Conservation (phyloP, 495 filamentous ascomycete species). For the Penicillium nucicola region DNA sequence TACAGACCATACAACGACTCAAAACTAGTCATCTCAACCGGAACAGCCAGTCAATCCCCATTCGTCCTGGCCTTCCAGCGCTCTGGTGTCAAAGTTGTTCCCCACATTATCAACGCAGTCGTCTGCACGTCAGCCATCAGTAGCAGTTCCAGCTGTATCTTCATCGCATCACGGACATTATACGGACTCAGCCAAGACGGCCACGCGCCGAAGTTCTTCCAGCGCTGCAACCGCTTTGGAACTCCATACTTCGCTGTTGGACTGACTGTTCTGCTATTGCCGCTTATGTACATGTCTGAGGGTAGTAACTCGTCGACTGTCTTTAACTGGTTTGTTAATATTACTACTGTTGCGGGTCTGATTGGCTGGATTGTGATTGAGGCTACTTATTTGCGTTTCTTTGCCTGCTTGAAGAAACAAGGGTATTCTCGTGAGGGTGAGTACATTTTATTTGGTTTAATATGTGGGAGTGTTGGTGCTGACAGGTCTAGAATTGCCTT, state of each 20-base stretch:
- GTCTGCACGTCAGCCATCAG: slow-evolving; percentile 37
- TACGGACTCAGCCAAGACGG: slow-evolving; percentile 29
- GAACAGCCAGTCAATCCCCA: slow-evolving; percentile 38
- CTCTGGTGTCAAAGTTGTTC: slow-evolving; percentile 28
- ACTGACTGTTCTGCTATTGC: slow-evolving; percentile 42
- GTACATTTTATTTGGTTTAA: background rate
- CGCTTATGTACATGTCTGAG: slow-evolving; percentile 52
- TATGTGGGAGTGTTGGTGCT: background rate
- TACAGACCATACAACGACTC: slow-evolving; percentile 37
- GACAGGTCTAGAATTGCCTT: background rate
- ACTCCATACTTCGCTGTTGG: slow-evolving; percentile 51
- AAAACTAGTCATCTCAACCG: slow-evolving; percentile 36
- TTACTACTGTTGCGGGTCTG: slow-evolving; percentile 47
- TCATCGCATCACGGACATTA: slow-evolving; percentile 38
- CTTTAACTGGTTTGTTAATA: slow-evolving; percentile 53
- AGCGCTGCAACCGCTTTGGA: slow-evolving; percentile 52
- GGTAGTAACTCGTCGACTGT: slow-evolving; percentile 46
- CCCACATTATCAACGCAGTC: slow-evolving; percentile 49
- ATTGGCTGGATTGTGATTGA: slow-evolving; percentile 51
- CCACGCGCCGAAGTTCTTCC: slow-evolving; percentile 34
- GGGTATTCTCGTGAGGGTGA: background rate
- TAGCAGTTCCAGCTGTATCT: slow-evolving; percentile 37
- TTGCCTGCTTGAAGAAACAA: slow-evolving; percentile 28
- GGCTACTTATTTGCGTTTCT: slow-evolving; percentile 52
- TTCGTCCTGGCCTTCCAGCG: slow-evolving; percentile 46